phyloP scores from a whole-genome alignment of 148 eudicot species.

The Camellia sinensis region DNA sequence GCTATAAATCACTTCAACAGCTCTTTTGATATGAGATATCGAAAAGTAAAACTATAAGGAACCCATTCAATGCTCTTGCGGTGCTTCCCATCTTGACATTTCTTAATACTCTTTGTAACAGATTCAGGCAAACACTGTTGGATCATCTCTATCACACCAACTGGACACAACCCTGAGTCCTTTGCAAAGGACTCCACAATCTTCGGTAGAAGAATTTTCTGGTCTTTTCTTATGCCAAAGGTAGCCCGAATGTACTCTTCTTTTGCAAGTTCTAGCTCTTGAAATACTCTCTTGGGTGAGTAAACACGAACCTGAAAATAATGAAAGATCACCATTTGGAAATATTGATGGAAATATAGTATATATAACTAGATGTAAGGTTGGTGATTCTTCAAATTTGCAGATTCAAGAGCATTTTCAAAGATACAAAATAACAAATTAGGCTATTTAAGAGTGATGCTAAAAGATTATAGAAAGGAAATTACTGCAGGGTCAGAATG shows the following conservation, averaged over 20 bases:
- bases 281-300: constrained; percentile 72
- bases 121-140: constrained; percentile 80
- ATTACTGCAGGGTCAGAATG: constrained; percentile 98
- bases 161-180: constrained; percentile 62
- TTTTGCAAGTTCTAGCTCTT: constrained; percentile 85
- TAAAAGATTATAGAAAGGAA: background rate
- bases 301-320: constrained; percentile 68
- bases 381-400: background rate
- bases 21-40: constrained; percentile 78
- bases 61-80: constrained; percentile 74
- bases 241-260: constrained; percentile 95
- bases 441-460: background rate
- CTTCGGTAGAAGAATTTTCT: constrained; percentile 69
- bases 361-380: background rate
- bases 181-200: constrained; percentile 73
- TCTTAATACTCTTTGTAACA: constrained; percentile 60
- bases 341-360: background rate
- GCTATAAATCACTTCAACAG: constrained; percentile 42
- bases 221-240: constrained; percentile 83
- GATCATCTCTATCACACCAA: constrained; percentile 65
- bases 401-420: background rate
- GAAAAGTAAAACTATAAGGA: constrained; percentile 70
- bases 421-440: background rate
- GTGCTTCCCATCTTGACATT: constrained; percentile 51
- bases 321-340: background rate